A percentile compares a stretch with the other conserved stretches of the same genome.
Conservation (phyloP, 2,329 filamentous ascomycete species). For the Fusarium abutilonis region DNA sequence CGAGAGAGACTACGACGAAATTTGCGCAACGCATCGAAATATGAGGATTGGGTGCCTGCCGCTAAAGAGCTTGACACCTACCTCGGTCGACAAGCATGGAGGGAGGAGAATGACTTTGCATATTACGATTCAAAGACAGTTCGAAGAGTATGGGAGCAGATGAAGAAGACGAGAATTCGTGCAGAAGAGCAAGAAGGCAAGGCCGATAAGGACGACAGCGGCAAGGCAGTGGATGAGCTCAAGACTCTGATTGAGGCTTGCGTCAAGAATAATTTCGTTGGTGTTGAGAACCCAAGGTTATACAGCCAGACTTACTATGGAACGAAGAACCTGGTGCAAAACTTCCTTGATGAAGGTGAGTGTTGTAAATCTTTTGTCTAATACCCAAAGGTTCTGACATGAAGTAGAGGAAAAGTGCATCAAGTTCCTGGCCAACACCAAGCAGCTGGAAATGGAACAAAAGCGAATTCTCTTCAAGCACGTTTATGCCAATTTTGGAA, state of each 20-base stretch:
- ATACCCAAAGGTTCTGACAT: conserved; percentile 20
- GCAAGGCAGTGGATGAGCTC: conserved; percentile 76
- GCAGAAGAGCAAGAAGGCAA: conserved; percentile 64
- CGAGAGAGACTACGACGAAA: conserved; percentile 76
- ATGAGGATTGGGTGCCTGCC: conserved; percentile 83
- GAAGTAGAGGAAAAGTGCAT: conserved; percentile 71
- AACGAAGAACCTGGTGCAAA: conserved; percentile 93
- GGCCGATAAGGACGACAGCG: conserved; percentile 50
- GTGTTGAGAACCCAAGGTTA: conserved; percentile 90
- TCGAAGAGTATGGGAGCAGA: conserved; percentile 77
- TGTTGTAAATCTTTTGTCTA: not conserved
- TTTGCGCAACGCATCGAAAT: conserved; percentile 77
- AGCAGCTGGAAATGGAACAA: conserved; percentile 73
- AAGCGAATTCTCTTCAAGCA: conserved; percentile 89
- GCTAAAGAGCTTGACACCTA: conserved; percentile 83
- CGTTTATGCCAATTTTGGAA: conserved; percentile 87
- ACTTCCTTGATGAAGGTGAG: conserved; percentile 84
- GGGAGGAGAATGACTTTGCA: conserved; percentile 77
- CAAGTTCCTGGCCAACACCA: conserved; percentile 73
- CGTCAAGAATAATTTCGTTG: conserved; percentile 97
- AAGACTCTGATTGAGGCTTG: conserved; percentile 84
- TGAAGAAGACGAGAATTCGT: conserved; percentile 70
- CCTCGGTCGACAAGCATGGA: conserved; percentile 83
- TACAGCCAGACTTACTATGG: conserved; percentile 98
- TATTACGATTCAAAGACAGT: conserved; percentile 93